These are phyloP conservation scores for Venturia asperata DNA, from an alignment of 2,329 filamentous ascomycete genomes.

Conservation along the genomic window DNA sequence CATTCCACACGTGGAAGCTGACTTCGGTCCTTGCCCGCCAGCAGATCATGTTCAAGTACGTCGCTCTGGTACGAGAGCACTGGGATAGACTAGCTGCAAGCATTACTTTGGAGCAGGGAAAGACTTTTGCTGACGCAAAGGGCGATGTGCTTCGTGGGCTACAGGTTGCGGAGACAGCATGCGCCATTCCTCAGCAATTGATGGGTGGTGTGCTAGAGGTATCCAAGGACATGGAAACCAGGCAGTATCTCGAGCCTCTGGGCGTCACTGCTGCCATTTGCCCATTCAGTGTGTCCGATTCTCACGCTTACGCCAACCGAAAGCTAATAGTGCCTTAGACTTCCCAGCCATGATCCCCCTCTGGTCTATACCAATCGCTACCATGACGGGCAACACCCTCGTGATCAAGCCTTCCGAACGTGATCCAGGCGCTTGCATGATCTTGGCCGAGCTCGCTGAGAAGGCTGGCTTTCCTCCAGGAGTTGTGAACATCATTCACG, in stretches of 20 bases:
- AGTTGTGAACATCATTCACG: conserved; percentile 78
- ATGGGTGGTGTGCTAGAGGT: conserved; percentile 81
- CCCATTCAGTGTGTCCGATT: conserved; percentile 64
- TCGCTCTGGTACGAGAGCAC: conserved; percentile 70
- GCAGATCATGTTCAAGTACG: conserved; percentile 84
- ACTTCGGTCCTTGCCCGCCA: conserved; percentile 68
- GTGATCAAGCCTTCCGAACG: conserved; percentile 83
- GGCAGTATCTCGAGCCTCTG: conserved; percentile 73
- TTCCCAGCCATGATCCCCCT: conserved; percentile 89
- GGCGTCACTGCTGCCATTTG: conserved; percentile 79
- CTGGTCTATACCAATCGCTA: conserved; percentile 83
- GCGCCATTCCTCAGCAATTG: conserved; percentile 71
- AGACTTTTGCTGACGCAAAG: conserved; percentile 76
- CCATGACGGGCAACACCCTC: conserved; percentile 75
- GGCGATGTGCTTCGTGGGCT: conserved; percentile 76
- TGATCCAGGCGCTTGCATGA: conserved; percentile 78
- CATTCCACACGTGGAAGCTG: conserved; percentile 65
- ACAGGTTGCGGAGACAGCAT: conserved; percentile 78
- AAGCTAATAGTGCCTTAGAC: conserved; percentile 43
- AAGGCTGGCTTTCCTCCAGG: conserved; percentile 77
- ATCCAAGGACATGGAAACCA: conserved; percentile 83
- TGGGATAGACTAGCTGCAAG: conserved; percentile 78
- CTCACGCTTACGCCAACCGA: neutral
- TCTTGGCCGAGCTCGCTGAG: conserved; percentile 69
- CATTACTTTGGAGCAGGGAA: conserved; percentile 83